Evolutionary conservation across 1,139 yeast genomes (phyloP), one percentile per base, ranked within the genome.

Genomic region (Scheffersomyces insectosa): DNA sequence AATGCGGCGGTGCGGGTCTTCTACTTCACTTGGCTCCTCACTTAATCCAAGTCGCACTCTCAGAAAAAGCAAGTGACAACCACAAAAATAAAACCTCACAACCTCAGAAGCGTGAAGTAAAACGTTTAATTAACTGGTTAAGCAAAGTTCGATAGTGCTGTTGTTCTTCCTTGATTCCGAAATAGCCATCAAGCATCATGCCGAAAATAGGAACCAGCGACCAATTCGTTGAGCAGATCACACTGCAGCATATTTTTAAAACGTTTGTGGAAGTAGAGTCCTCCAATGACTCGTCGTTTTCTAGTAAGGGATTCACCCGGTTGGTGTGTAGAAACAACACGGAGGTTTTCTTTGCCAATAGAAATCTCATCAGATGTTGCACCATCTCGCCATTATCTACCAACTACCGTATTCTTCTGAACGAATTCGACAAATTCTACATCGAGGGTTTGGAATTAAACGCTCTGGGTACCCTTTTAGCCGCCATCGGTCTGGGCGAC

Each of bases 281-380:
- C 20, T 15, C 7, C 4, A 12, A 31, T 13, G 34, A 31, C 20
- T 6, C 10, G 11, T 14, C 34, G 10, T 20, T 20, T 20, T 20
- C 25, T 20, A 29, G 20, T 29, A 33, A 8, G 7, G 13, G 35
- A 43, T 41, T 23, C 37, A 42, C 32, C 37, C 38, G 9, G 38
- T 33, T 47, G 35, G 45, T 45, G 40, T 46, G 62, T 39, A 52
- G 65, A 38, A 49, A 61, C 39, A 59, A 64, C 43, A 45, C 51
- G 6, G 69, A 68, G 32, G 20, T 69, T n/a, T 69, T 58, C 48
- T 59, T 52, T 42, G 70, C 72, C 7, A 50, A 52, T 28, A 63
- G 57, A 25, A 65, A 65, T 39, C 39, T 59, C 35, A 59, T 70
- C 9, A 56, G 75, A 51, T 59, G 62, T 37, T 61, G 69, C 42